Evolutionary conservation across 495 filamentous ascomycete species (phyloP).

Genomic region (Penicillium goetzii): DNA sequence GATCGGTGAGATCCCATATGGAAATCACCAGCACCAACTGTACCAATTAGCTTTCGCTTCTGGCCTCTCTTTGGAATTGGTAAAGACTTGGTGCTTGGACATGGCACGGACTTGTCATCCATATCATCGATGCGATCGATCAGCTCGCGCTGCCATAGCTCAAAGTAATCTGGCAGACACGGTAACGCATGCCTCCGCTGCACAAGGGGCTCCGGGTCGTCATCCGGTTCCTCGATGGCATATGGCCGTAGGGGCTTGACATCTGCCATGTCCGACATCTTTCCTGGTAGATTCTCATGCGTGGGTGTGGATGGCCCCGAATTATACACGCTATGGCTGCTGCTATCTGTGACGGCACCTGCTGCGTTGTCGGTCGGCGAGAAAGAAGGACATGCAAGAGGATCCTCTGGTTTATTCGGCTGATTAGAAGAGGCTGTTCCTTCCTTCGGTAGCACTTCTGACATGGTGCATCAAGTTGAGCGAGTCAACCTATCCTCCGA

Average conservation of each 20-base stretch:
- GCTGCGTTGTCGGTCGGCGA: background rate
- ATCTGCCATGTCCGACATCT: conserved; percentile 13
- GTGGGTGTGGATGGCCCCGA: conserved; percentile 26
- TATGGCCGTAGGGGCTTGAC: conserved; percentile 41
- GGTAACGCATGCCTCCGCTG: conserved; percentile 12
- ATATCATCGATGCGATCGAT: conserved; percentile 38
- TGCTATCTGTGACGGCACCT: conserved; percentile 16
- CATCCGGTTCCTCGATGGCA: conserved; percentile 50
- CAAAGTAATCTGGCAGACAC: conserved; percentile 27
- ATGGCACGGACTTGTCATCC: conserved; percentile 30
- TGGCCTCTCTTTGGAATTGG: conserved; percentile 33
- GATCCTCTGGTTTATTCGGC: background rate
- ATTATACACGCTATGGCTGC: conserved; percentile 21
- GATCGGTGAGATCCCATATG: background rate
- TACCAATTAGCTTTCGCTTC: conserved; percentile 42
- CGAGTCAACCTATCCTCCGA: background rate
- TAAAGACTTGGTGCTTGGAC: background rate
- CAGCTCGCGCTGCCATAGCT: conserved; percentile 42
- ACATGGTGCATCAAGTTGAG: background rate
- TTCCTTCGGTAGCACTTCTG: conserved; percentile 8
- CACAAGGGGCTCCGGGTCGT: conserved; percentile 28
- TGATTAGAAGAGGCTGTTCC: conserved; percentile 1
- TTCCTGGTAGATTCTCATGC: conserved; percentile 1
- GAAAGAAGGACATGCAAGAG: background rate
- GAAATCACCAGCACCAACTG: background rate